Conservation (phyloP, 441 rosid species). For the Erodium texanum region DNA sequence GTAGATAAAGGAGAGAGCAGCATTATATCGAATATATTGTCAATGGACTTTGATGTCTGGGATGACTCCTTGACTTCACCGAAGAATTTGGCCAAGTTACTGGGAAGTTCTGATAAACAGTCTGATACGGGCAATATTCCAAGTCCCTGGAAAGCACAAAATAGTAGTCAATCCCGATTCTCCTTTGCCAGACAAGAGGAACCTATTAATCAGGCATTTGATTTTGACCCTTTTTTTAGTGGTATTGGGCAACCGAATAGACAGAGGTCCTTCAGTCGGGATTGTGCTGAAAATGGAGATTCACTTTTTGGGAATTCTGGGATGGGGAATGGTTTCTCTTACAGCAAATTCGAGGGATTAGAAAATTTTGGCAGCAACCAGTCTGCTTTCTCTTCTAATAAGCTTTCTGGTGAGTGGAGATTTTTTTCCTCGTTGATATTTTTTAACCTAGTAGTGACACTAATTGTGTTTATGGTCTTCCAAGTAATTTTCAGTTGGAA, state of each 20-base stretch:
- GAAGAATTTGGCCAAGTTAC: slow-evolving; percentile 48
- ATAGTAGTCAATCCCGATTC: slow-evolving; percentile 74
- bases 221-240: slow-evolving; percentile 28
- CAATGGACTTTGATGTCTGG: slow-evolving; percentile 60
- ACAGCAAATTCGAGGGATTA: slow-evolving; percentile 38
- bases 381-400: slow-evolving; percentile 39
- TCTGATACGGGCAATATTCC: slow-evolving; percentile 33
- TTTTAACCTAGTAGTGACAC: neutral
- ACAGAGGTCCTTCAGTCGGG: slow-evolving; percentile 29
- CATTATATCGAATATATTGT: slow-evolving; percentile 63
- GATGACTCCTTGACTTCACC: slow-evolving; percentile 63
- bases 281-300: slow-evolving; percentile 40
- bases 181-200: slow-evolving; percentile 86
- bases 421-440: neutral
- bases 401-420: slow-evolving; percentile 48
- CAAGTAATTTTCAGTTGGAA: neutral
- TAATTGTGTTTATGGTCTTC: neutral
- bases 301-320: slow-evolving; percentile 32
- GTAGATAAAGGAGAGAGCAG: slow-evolving; percentile 57
- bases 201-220: slow-evolving; percentile 31
- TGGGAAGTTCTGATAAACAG: slow-evolving; percentile 47
- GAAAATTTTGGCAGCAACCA: slow-evolving; percentile 31
- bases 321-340: slow-evolving; percentile 42
- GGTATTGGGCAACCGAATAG: slow-evolving; percentile 33
- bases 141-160: slow-evolving; percentile 49